Conservation (phyloP, 805 yeast species). For the Helenozyma rhizophorensis region DNA sequence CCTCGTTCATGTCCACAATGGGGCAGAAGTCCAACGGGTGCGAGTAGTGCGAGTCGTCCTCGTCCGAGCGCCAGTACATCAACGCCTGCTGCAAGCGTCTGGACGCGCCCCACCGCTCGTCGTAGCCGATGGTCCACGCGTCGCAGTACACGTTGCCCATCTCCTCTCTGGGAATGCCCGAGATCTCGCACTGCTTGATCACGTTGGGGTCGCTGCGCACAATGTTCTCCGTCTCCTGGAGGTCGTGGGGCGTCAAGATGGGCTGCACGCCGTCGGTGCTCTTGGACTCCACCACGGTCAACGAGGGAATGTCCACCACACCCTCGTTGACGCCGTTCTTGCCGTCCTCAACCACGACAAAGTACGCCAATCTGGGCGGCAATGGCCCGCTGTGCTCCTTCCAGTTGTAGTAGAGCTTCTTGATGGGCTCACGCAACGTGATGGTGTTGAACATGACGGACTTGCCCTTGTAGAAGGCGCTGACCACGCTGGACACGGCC, state of each 20-base stretch:
- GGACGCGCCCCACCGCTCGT: slow-evolving; percentile 74
- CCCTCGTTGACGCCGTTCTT: slow-evolving; percentile 68
- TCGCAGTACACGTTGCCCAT: slow-evolving; percentile 61
- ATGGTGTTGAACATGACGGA: slow-evolving; percentile 60
- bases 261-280: slow-evolving; percentile 64
- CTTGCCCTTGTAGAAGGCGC: slow-evolving; percentile 42
- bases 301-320: slow-evolving; percentile 52
- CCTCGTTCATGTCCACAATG: slow-evolving; percentile 68
- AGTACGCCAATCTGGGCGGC: slow-evolving; percentile 68
- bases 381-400: slow-evolving; percentile 53
- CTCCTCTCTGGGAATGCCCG: slow-evolving; percentile 62
- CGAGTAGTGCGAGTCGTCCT: slow-evolving; percentile 72
- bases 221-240: slow-evolving; percentile 56
- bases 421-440: slow-evolving; percentile 68
- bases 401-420: slow-evolving; percentile 61
- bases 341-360: slow-evolving; percentile 56
- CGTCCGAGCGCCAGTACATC: slow-evolving; percentile 70
- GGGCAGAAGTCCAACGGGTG: slow-evolving; percentile 82
- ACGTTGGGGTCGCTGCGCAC: slow-evolving; percentile 69
- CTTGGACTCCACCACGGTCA: slow-evolving; percentile 44
- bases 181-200: slow-evolving; percentile 64
- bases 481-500: slow-evolving; percentile 50
- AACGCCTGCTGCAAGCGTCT: slow-evolving; percentile 77
- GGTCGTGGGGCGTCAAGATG: slow-evolving; percentile 66
- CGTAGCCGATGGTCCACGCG: slow-evolving; percentile 69